Conservation (phyloP, 768 basidiomycete genomes). For the Psilocybe cyanescens region DNA sequence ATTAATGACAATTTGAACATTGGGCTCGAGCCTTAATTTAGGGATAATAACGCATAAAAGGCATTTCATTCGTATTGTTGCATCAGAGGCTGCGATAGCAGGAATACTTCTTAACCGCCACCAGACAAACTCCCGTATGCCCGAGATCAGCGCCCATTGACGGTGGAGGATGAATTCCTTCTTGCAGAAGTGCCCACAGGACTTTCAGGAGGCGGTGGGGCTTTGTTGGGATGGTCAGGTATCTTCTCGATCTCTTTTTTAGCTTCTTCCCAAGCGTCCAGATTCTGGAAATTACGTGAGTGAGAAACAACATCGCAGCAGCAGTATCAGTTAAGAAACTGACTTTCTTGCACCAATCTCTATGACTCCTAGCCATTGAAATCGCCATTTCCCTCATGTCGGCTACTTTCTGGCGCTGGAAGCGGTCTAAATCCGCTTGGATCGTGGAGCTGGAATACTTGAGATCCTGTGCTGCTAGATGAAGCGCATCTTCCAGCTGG, state of each 20-base stretch:
- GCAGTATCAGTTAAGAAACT: constrained; percentile 16
- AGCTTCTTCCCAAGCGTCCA: constrained; percentile 97
- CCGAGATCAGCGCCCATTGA: constrained; percentile 58
- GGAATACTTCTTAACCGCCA: constrained; percentile 1
- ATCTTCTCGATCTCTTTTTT: constrained; percentile 91
- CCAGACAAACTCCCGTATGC: not conserved
- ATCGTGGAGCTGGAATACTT: constrained; percentile 97
- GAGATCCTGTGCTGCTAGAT: constrained; percentile 89
- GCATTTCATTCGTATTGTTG: constrained; percentile 7
- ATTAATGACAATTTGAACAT: not conserved
- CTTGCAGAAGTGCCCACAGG: constrained; percentile 34
- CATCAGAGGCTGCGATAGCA: constrained; percentile 4
- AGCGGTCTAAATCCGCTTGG: constrained; percentile 96
- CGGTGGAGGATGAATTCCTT: constrained; percentile 71
- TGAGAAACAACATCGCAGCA: constrained; percentile 13
- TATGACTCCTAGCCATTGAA: constrained; percentile 85
- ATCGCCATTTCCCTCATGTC: constrained; percentile 95
- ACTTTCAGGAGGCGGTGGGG: constrained; percentile 43
- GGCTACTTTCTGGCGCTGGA: constrained; percentile 98
- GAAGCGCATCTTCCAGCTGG: constrained; percentile 94
- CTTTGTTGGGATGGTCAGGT: constrained; percentile 85
- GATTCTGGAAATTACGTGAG: constrained; percentile 60
- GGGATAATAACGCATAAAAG: constrained; percentile 1
- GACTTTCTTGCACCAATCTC: constrained; percentile 98
- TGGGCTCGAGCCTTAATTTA: not conserved